Evolutionary conservation across 352 stramenopile species (phyloP), one percentile per base, ranked within the genome.

Genomic region (Globisporangium ultimum): DNA sequence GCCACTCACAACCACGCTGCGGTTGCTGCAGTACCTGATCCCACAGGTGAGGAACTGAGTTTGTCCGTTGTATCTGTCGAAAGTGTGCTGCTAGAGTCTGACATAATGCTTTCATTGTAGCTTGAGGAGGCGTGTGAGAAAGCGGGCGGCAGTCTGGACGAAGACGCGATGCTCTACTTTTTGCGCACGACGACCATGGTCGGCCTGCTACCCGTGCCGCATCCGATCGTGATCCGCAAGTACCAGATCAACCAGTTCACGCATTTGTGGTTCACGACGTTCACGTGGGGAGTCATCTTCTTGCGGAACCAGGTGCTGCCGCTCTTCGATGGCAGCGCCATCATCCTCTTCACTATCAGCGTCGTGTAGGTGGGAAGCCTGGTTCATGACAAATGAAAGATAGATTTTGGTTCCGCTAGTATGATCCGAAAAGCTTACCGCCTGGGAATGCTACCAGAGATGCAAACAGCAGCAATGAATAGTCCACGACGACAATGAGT

Each of bases 171-270:
- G 63, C 74, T 99, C 42, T 91, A 97, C 58, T 98, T 99, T 48
- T 61, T 99, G 47, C 84, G 93, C 51, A 96, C 96, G 61, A 98
- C 97, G 1, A 99, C 97, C 0, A 98, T 99, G 91, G 97, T 99
- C n/a, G 97, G 97, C n/a, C 69, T 99, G 14, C 68, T 99, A 46
- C 91, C 91, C 1, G 87, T 99, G 32, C 97, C 97, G 5, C 97
- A 99, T 74, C 86, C 96, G 2, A 99, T 99, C 71, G 95, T 99
- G 20, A 99, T 99, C 68, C 81, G 97, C 55, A 98, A 98, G 74
- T 99, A 99, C 72, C 94, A 99, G 76, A 97, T 97, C 59, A 99
- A 99, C 77, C 89, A 98, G 72, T 99, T 98, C 64, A 99, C 97
- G 32, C 91, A 96, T 24, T 72, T 99, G 43, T 99, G 97, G 97